Evolutionary conservation across 441 rosid species (phyloP).

Genomic region (Omphalea diandra): DNA sequence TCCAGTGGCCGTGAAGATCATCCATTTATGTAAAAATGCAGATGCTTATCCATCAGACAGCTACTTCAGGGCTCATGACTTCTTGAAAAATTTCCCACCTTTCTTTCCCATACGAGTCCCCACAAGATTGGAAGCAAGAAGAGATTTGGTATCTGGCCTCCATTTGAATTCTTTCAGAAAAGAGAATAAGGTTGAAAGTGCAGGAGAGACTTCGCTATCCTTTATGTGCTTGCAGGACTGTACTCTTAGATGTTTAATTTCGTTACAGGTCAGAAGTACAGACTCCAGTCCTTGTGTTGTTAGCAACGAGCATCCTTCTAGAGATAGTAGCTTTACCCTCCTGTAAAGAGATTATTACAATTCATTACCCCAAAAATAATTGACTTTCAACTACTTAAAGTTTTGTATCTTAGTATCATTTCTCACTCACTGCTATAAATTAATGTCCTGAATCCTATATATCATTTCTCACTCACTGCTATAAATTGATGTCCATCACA

Average conservation of each 20-base stretch:
- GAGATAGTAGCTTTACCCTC: slow-evolving; percentile 55
- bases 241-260: slow-evolving; percentile 58
- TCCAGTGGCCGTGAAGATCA: slow-evolving; percentile 1
- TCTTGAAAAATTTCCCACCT: slow-evolving; percentile 73
- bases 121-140: no score
- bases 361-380: background rate
- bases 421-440: no score
- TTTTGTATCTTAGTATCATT: background rate
- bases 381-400: no score
- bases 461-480: background rate
- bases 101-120: slow-evolving; percentile 70
- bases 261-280: slow-evolving; percentile 55
- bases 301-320: slow-evolving; percentile 77
- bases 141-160: no score
- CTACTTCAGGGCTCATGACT: slow-evolving; percentile 34
- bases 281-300: no score
- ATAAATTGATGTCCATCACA: background rate
- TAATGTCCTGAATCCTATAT: background rate
- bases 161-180: no score
- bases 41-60: slow-evolving; percentile 15
- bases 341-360: slow-evolving; percentile 36
- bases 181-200: no score
- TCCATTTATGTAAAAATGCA: slow-evolving; percentile 1
- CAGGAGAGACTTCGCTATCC: no score
- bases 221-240: slow-evolving; percentile 67